phyloP scores from a whole-genome alignment of 139 green algal species.

The Chlorella sorokiniana region DNA sequence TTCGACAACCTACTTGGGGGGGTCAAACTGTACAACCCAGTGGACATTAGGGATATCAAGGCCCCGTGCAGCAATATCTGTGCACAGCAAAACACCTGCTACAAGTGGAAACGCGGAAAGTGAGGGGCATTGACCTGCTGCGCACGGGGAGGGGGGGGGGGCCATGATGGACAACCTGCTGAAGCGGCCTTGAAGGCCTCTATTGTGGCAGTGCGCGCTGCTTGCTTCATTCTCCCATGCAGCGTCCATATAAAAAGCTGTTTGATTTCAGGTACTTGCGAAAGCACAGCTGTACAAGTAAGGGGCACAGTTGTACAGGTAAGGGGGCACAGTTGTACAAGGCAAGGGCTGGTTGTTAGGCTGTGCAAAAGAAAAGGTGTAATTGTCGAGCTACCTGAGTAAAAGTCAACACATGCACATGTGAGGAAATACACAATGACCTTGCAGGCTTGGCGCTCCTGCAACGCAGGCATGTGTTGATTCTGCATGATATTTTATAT shows the following conservation, averaged over 20 bases:
- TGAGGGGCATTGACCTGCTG: slow-evolving; percentile 32
- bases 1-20: slow-evolving; percentile 61
- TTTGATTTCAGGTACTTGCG: slow-evolving; percentile 16
- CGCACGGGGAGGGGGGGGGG: not conserved
- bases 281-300: slow-evolving; percentile 32
- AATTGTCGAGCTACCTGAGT: not conserved
- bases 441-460: slow-evolving; percentile 69
- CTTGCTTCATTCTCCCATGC: slow-evolving; percentile 94
- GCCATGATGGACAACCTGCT: slow-evolving; percentile 45
- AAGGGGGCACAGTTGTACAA: not conserved
- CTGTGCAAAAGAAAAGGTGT: not conserved
- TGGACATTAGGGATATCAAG: slow-evolving; percentile 92
- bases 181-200: slow-evolving; percentile 55
- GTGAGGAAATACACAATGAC: slow-evolving; percentile 96
- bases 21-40: slow-evolving; percentile 87
- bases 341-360: too few relatives aligned
- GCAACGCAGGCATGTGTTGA: not conserved
- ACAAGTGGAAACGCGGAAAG: not conserved
- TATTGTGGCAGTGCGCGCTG: slow-evolving; percentile 71
- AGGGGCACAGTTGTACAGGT: not conserved
- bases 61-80: slow-evolving; percentile 92
- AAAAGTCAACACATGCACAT: slow-evolving; percentile 88
- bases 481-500: not conserved
- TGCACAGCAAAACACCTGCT: slow-evolving; percentile 83
- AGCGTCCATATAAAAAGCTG: slow-evolving; percentile 48